Base-by-base conservation (phyloP, 2,329 filamentous ascomycete genomes). In the Xenoacremonium recifei region DNA sequence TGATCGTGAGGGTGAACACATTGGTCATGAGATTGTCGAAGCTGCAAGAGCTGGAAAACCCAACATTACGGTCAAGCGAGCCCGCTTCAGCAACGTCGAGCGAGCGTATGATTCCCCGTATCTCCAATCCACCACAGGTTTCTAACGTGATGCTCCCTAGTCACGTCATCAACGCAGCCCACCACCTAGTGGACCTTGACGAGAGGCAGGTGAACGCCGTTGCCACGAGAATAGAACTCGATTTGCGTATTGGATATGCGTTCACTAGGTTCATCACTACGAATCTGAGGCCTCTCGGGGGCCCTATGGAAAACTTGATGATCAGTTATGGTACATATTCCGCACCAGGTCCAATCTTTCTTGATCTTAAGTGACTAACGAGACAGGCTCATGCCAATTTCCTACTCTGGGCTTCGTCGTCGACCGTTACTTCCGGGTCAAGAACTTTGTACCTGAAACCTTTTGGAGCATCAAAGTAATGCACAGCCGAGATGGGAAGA, bases 401-500 rank as follows among this genome's bases (percentile, higher is more conserved):
- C 93, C 93, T 2, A 97, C 93, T 0, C 75, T 99, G 5, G 93
- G 93, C 0, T 99, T 99, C 53, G 92, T 99, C 2, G 93, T 99
- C 6, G 93, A 99, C 65, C 82, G 92, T 35, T 99, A 97, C 64
- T 89, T 96, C 56, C 84, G 88, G 37, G 93, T 99, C 38, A 84
- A 89, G 49, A 96, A 95, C 55, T 99, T 99, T 64, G 83, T 93
- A 1, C 87, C 92, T 0, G 93, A 99, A 61, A 72, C 80, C 0
- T 99, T 97, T 65, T 99, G 93, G 93, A 79, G 79, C 45, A 95
- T 99, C 71, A 92, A 85, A 54, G 76, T 99, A 29, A 82, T 81
- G 58, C 87, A 96, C 57, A 78, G 74, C 31, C 84, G 88, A 38
- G 85, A 96, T 27, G 75, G 79, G 4, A 88, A 90, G 42, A 84